Evolutionary conservation across 805 yeast species (phyloP).

Genomic region (Cyberlindnera americana): DNA sequence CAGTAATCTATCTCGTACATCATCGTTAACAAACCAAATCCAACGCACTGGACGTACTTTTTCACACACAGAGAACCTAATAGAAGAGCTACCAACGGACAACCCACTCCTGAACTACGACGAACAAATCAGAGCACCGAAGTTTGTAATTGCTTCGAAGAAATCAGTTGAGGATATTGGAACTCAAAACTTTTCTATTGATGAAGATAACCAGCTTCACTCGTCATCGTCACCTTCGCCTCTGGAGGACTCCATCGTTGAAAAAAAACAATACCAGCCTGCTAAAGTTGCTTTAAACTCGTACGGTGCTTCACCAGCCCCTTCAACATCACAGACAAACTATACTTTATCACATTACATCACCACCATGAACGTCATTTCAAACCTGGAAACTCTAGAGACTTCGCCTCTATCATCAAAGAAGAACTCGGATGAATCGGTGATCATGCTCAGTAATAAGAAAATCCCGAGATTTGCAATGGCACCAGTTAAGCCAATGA

Average conservation of each 20-base stretch:
- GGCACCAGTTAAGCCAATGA: slow-evolving; percentile 52
- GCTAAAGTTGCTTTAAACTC: slow-evolving; percentile 20
- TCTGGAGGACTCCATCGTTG: neutral
- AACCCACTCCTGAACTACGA: slow-evolving; percentile 28
- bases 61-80: slow-evolving; percentile 6
- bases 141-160: slow-evolving; percentile 18
- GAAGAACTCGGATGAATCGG: slow-evolving; percentile 24
- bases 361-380: slow-evolving; percentile 12
- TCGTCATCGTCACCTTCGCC: neutral
- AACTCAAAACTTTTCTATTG: neutral
- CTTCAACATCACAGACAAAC: slow-evolving; percentile 16
- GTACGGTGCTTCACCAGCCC: slow-evolving; percentile 10
- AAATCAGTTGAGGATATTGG: slow-evolving; percentile 17
- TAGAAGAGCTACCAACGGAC: slow-evolving; percentile 20
- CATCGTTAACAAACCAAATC: slow-evolving; percentile 6
- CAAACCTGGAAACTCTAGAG: slow-evolving; percentile 11
- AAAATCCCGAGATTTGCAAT: slow-evolving; percentile 19
- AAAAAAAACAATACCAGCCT: slow-evolving; percentile 17
- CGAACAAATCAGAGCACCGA: slow-evolving; percentile 30
- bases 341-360: slow-evolving; percentile 14
- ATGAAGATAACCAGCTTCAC: neutral
- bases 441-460: slow-evolving; percentile 12
- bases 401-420: slow-evolving; percentile 21
- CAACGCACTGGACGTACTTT: slow-evolving; percentile 7
- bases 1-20: slow-evolving; percentile 4